Conservation (phyloP, 2,329 filamentous ascomycete genomes). For the Scortechinia acanthostroma region DNA sequence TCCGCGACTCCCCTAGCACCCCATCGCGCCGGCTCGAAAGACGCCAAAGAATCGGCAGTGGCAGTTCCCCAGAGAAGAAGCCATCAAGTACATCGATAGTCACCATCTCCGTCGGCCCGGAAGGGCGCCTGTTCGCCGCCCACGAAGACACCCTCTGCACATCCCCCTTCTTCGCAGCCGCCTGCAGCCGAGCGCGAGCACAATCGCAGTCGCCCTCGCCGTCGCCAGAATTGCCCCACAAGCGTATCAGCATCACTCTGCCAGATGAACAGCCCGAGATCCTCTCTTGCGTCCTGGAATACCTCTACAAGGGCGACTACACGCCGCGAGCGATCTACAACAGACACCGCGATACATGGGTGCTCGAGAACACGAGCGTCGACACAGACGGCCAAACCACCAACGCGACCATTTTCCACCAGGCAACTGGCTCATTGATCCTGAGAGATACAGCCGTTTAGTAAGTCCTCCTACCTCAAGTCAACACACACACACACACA, state of each 20-base stretch:
- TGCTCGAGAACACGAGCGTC: slow-evolving; percentile 66
- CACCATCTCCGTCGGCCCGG: not conserved
- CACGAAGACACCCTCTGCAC: slow-evolving; percentile 1
- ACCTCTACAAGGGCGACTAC: slow-evolving; percentile 94
- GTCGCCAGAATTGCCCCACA: not conserved
- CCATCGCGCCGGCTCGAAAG: no score
- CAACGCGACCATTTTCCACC: slow-evolving; percentile 73
- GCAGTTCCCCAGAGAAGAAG: no score
- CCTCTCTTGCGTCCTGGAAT: slow-evolving; percentile 89
- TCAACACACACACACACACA: no score
- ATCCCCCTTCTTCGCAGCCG: not conserved
- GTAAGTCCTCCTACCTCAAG: not conserved
- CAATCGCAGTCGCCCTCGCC: not conserved
- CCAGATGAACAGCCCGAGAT: slow-evolving; percentile 78
- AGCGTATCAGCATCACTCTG: slow-evolving; percentile 53
- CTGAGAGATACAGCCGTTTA: slow-evolving; percentile 91
- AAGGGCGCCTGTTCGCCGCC: not conserved
- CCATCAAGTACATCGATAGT: not conserved
- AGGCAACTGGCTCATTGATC: slow-evolving; percentile 67
- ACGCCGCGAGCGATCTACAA: slow-evolving; percentile 82
- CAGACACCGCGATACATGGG: slow-evolving; percentile 80
- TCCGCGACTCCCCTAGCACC: no score
- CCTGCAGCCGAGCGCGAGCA: not conserved
- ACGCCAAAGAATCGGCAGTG: no score
- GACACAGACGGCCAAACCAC: slow-evolving; percentile 48